phyloP scores from a whole-genome alignment of 139 green algal genomes.

The Tetraselmis striata region DNA sequence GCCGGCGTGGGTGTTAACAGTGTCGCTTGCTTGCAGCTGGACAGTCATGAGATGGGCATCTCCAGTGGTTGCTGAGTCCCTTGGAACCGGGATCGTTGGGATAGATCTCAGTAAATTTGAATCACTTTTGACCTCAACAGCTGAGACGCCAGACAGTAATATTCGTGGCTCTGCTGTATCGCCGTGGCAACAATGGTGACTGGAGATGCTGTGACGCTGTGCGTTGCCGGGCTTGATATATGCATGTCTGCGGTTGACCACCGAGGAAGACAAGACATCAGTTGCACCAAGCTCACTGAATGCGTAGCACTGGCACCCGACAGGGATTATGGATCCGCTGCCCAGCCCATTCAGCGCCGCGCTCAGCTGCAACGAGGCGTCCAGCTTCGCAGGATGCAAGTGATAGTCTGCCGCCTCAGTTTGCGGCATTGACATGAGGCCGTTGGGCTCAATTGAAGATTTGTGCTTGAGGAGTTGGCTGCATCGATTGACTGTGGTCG shows the following conservation, averaged over 20 bases:
- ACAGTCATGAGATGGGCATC: no score
- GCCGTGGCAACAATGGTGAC: neutral
- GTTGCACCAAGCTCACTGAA: neutral
- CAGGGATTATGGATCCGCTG: neutral
- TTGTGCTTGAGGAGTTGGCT: no score
- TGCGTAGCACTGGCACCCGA: neutral
- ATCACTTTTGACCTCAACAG: neutral
- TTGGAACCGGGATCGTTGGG: no score
- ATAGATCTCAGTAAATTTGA: no score
- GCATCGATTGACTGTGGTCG: no score
- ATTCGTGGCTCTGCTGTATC: neutral
- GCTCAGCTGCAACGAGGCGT: neutral
- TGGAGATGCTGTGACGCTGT: neutral
- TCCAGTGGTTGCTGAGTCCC: no score
- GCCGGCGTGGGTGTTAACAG: no score
- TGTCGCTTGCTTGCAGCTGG: no score
- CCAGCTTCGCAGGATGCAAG: neutral
- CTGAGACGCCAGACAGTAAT: neutral
- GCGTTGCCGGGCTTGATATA: no score
- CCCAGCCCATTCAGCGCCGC: neutral
- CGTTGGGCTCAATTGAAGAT: no score
- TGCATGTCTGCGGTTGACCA: neutral
- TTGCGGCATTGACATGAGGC: no score
- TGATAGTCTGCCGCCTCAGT: neutral
- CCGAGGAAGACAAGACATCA: neutral